Evolutionary conservation across 768 basidiomycete species (phyloP), one percentile per base, ranked within the genome.

Genomic region (Cystobasidium ongulense): DNA sequence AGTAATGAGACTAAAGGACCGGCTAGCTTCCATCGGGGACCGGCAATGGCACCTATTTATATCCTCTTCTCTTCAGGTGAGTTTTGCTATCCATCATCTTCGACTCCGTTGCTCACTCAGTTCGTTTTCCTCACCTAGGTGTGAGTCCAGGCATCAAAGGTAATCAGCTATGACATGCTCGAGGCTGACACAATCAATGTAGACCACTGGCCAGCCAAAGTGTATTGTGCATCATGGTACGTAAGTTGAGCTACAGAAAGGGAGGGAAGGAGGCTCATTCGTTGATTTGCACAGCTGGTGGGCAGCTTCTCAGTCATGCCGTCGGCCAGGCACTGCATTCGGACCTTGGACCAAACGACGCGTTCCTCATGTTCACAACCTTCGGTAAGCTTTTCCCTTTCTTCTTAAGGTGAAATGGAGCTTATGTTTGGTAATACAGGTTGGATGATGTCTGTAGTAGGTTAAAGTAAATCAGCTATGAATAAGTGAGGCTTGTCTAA

Each of bases 311-410:
- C 1, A 43, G 38, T 50, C 31, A 33, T 23, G 66, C 39, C 38
- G 21, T 52, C 11, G 66, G 41, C 4, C 31, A 41, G 21, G 5
- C 35, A 7, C 33, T 71, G n/a, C 73, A 74, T 57, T 72, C 41
- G 18, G 66, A 68, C 29, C 23, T 50, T 11, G 33, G 36, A 11
- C 38, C 68, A 7, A 43, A 36, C 25, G 52, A 71, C 43, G 35
- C 41, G 2, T 52, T 43, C 29, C 39, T 74, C 43, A 66, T 71
- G 53, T 71, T 74, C 64, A 74, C 73, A 17, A 74, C 73, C 15
- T 33, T 68, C 38, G 67, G 73, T 74, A 8, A 46, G 72, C 5
- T 70, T 29, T 35, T 13, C 62, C 7, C 39, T 17, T 17, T 17
- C 39, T 39, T 39, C 7, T 39, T 7, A 39, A 39, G 7, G 39